Conservation (phyloP, 1,284 basidiomycete species). For the Porogramme epimiltina region DNA sequence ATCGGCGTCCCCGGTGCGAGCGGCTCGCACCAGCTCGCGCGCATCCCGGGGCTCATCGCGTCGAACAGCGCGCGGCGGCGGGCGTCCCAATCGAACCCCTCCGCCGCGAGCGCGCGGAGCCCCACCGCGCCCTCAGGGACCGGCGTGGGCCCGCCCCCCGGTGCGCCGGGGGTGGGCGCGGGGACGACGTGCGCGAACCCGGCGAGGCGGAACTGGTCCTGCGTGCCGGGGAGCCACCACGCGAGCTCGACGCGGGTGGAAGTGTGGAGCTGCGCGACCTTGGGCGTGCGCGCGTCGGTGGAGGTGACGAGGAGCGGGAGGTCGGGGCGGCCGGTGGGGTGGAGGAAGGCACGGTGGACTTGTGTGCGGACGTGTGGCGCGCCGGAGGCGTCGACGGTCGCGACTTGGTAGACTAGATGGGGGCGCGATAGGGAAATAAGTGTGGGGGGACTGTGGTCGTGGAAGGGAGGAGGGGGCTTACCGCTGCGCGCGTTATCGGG, state of each 20-base stretch:
- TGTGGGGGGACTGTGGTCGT: not conserved
- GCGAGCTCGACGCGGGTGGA: conserved; percentile 50
- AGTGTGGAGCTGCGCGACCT: conserved; percentile 50
- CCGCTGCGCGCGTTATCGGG: conserved; percentile 44
- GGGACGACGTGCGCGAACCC: conserved; percentile 53
- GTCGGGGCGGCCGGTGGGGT: conserved; percentile 40
- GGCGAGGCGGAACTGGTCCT: conserved; percentile 62
- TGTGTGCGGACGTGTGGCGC: conserved; percentile 60
- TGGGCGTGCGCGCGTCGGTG: conserved; percentile 56
- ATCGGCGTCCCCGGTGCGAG: conserved; percentile 50
- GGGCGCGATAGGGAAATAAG: not conserved
- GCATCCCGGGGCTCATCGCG: conserved; percentile 55
- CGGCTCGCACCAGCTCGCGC: conserved; percentile 66
- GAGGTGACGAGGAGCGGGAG: conserved; percentile 57
- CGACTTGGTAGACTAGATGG: conserved; percentile 56
- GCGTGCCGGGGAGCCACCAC: conserved; percentile 59
- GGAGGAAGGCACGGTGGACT: conserved; percentile 58
- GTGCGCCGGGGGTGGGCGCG: conserved; percentile 12
- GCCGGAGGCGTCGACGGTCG: conserved; percentile 49
- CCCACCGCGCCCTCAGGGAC: conserved; percentile 28
- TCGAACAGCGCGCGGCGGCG: conserved; percentile 56
- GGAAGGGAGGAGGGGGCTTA: conserved; percentile 26
- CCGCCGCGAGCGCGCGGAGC: conserved; percentile 36
- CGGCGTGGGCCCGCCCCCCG: conserved; percentile 9
- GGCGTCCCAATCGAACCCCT: conserved; percentile 61